Evolutionary conservation across 2,329 filamentous ascomycete genomes (phyloP), one percentile per base, ranked within the genome.

Genomic region (Microdochium bolleyi): DNA sequence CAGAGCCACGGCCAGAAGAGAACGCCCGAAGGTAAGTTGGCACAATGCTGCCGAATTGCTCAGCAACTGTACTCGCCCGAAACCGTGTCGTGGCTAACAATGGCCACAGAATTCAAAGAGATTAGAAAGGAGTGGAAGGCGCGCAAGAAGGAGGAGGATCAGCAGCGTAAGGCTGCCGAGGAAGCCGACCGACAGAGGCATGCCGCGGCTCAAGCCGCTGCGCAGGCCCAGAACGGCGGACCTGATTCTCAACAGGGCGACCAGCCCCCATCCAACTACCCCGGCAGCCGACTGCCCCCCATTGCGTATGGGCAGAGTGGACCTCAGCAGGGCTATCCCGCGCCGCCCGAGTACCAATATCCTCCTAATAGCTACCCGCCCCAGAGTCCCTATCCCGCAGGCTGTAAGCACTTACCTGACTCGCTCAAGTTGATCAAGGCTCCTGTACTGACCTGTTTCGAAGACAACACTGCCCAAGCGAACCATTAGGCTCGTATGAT

Each of bases 71-170:
- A 14, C 5, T 5, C 16, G 37, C 16, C 7, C 16, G 37, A n/a
- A 44, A n/a, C 4, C 14, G 21, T 44, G 5, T 44, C 37, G 16
- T 16, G 16, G 14, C 37, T 44, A 7, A n/a, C 16, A 44, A 7
- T 53, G 52, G 54, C 55, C 63, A 59, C 65, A 97, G 94, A 97
- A 71, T 97, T 99, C 75, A 99, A 99, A 69, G 94, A 99, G 66
- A 96, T 97, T 55, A 88, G 94, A 58, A 97, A 97, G 68, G 92
- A 97, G 67, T 99, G 94, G 94, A 99, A 97, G 76, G 89, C 89
- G 38, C 90, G 94, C 65, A 97, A 97, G 83, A 99, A 99, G 89
- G 94, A 97, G 69, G 92, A 97, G 63, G 92, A 97, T 60, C 86
- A 86, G 51, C 80, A 84, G 62, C 88, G 92, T 65, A 96, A 96